phyloP scores from a whole-genome alignment of 129 eudicot genomes.

The Mikania micrantha region DNA sequence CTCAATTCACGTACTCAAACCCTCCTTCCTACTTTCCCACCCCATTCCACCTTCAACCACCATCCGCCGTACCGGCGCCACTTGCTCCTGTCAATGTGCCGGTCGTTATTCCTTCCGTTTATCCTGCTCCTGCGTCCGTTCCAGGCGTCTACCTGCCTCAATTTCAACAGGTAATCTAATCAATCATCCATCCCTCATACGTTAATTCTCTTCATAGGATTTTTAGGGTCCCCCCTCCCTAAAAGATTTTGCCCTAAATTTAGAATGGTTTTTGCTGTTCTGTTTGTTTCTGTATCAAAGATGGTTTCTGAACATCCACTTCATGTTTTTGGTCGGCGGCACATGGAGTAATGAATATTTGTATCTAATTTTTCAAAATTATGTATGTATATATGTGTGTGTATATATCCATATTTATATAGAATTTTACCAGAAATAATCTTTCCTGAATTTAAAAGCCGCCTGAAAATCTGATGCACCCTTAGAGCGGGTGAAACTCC shows the following conservation, averaged over 20 bases:
- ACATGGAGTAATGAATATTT: no score
- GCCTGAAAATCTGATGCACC: no score
- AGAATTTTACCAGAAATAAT: no score
- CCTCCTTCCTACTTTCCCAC: conserved; percentile 56
- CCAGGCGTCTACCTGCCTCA: conserved; percentile 57
- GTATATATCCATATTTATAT: no score
- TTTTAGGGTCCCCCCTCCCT: no score
- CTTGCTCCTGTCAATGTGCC: conserved; percentile 27
- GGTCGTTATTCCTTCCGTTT: conserved; percentile 36
- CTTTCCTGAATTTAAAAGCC: no score
- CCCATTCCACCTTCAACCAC: conserved; percentile 82
- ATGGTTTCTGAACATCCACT: background rate
- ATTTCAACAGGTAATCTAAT: conserved; percentile 52
- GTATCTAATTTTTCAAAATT: no score
- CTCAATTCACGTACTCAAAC: conserved; percentile 54
- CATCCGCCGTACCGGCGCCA: conserved; percentile 33
- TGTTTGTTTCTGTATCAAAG: background rate
- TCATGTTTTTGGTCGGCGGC: no score
- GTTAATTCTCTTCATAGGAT: background rate
- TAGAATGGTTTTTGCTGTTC: background rate
- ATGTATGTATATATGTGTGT: no score
- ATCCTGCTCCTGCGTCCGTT: conserved; percentile 36
- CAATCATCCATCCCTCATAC: background rate
- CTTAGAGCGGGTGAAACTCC: no score
- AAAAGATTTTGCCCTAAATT: no score